Conservation (phyloP, 495 filamentous ascomycete species). For the Glonium stellatum region DNA sequence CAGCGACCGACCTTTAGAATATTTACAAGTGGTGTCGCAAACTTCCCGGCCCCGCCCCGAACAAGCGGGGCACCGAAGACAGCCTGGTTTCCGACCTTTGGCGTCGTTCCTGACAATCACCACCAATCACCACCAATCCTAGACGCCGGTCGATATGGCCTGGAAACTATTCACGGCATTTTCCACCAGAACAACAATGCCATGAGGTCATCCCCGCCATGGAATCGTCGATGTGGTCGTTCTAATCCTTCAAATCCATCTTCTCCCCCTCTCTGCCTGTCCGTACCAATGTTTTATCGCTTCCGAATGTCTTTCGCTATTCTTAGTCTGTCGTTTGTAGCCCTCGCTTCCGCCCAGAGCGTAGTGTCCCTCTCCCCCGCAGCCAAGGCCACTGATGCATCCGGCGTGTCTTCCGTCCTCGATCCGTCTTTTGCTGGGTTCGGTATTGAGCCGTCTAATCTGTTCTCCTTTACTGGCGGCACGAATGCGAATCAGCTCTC, state of each 20-base stretch:
- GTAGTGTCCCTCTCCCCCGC: conserved; percentile 9
- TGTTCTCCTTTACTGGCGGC: conserved; percentile 38
- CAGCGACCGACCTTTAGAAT: too few species aligned
- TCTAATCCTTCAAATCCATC: neutral
- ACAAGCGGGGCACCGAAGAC: too few species aligned
- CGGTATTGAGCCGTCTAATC: conserved; percentile 39
- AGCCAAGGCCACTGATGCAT: conserved; percentile 12
- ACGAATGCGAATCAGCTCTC: conserved; percentile 30
- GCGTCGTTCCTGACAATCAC: too few species aligned
- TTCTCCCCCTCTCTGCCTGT: neutral
- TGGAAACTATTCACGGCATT: too few species aligned
- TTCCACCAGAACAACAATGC: too few species aligned
- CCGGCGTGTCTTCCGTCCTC: conserved; percentile 15
- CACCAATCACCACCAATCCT: too few species aligned
- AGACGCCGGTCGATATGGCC: too few species aligned
- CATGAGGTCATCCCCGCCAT: too few species aligned
- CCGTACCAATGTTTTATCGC: neutral
- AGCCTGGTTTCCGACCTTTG: too few species aligned
- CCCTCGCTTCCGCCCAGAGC: neutral
- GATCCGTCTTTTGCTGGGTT: conserved; percentile 35
- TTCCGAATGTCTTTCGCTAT: neutral
- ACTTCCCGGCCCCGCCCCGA: too few species aligned
- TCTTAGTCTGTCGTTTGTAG: neutral
- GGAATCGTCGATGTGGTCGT: too few species aligned
- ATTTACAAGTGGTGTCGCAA: too few species aligned